phyloP scores from a whole-genome alignment of 2,329 filamentous ascomycete species.

The Cladosporium phlei region DNA sequence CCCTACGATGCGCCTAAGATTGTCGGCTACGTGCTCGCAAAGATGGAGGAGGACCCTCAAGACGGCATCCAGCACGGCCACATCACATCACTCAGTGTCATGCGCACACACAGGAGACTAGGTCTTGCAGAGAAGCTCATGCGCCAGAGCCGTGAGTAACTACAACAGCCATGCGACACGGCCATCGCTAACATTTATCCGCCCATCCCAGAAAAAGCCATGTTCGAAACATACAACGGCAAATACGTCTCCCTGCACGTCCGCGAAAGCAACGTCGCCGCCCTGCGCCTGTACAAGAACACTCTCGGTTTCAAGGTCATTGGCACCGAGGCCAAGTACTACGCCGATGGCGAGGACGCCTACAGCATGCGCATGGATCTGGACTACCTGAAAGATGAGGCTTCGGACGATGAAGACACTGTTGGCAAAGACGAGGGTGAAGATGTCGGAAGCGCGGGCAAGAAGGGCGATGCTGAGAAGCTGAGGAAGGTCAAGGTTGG shows the following conservation, averaged over 20 bases:
- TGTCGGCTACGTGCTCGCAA: conserved; percentile 97
- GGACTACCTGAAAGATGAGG: conserved; percentile 50
- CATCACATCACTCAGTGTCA: conserved; percentile 91
- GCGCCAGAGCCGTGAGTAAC: conserved; percentile 79
- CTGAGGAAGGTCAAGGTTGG: conserved; percentile 85
- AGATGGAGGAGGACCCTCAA: conserved; percentile 97
- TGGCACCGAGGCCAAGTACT: conserved; percentile 84
- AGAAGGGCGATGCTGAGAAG: conserved; percentile 40
- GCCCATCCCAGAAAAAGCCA: conserved; percentile 67
- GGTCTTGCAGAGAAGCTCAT: conserved; percentile 97
- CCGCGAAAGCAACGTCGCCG: conserved; percentile 86
- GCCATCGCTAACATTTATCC: not conserved
- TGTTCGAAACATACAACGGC: conserved; percentile 90
- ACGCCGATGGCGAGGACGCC: conserved; percentile 95
- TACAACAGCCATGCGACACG: not conserved
- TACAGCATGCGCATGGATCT: conserved; percentile 91
- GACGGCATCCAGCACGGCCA: conserved; percentile 92
- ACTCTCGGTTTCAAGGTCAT: conserved; percentile 86
- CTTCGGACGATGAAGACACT: conserved; percentile 42
- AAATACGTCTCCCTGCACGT: conserved; percentile 95
- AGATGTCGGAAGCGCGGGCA: conserved; percentile 33
- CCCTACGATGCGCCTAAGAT: conserved; percentile 93
- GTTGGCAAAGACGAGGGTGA: conserved; percentile 42
- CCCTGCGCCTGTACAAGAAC: conserved; percentile 85
- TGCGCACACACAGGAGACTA: conserved; percentile 86